Evolutionary conservation across 257 asterid species (phyloP).

Genomic region (Rauvolfia tetraphylla): DNA sequence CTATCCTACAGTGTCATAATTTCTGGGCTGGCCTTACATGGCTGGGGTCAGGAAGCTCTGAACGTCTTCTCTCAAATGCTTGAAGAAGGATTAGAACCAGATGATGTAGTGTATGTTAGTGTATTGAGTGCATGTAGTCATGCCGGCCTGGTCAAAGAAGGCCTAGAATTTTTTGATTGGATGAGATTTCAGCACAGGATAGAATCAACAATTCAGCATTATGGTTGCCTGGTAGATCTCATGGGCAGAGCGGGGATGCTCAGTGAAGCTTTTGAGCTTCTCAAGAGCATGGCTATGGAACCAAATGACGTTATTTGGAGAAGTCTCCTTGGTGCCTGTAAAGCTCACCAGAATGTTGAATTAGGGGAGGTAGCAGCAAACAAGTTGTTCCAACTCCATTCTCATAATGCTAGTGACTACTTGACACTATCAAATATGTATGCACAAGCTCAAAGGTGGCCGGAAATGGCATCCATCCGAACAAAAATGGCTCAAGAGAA

Average conservation of each 20-base stretch:
- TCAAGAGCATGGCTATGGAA: conserved; percentile 54
- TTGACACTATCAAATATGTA: conserved; percentile 52
- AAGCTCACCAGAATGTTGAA: conserved; percentile 42
- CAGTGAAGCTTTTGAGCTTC: conserved; percentile 46
- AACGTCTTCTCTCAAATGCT: conserved; percentile 50
- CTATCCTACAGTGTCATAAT: conserved; percentile 64
- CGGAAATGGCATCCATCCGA: conserved; percentile 40
- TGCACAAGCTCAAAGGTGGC: conserved; percentile 61
- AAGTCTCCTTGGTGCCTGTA: conserved; percentile 64
- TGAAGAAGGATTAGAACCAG: conserved; percentile 52
- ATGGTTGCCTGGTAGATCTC: conserved; percentile 80
- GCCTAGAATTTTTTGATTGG: conserved; percentile 37
- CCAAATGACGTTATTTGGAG: conserved; percentile 77
- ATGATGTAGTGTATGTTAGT: conserved; percentile 62
- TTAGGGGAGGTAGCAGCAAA: conserved; percentile 55
- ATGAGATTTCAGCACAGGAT: conserved; percentile 49
- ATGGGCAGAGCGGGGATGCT: conserved; percentile 61
- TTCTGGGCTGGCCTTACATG: conserved; percentile 65
- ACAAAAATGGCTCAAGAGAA: conserved; percentile 40
- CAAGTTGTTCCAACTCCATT: conserved; percentile 30
- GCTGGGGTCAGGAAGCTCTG: conserved; percentile 56
- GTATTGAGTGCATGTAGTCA: conserved; percentile 69
- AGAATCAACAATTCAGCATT: conserved; percentile 65
- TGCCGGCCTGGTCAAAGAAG: conserved; percentile 57
- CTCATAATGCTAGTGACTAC: conserved; percentile 62